Conservation (phyloP, 2,329 filamentous ascomycete species). For the Colletotrichum caudatum region DNA sequence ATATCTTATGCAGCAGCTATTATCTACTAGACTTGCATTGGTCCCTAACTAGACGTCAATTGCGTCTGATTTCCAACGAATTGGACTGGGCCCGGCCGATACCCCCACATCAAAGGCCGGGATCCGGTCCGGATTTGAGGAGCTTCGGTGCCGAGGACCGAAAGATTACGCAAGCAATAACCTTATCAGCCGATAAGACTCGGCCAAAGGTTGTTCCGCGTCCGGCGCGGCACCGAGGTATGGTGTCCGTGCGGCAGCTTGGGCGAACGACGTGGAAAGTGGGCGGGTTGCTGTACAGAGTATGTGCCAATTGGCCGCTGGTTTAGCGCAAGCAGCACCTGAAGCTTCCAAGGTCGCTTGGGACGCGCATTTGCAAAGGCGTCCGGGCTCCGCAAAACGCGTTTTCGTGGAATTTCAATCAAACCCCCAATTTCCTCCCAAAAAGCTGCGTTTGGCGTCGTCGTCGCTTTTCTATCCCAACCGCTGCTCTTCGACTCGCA, state of each 20-base stretch:
- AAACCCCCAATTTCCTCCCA: constrained; percentile 26
- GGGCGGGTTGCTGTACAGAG: not conserved
- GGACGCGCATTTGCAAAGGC: constrained; percentile 35
- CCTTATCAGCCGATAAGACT: not conserved
- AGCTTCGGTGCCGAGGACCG: too few relatives aligned
- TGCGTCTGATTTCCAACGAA: not conserved
- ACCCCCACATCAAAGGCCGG: not conserved
- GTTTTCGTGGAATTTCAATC: constrained; percentile 38
- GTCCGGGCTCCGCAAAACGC: constrained; percentile 38
- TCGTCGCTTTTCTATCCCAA: not conserved
- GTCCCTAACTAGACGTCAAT: not conserved
- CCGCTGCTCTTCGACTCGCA: not conserved
- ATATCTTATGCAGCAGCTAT: not conserved
- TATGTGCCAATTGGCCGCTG: constrained; percentile 18
- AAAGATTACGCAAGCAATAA: not conserved
- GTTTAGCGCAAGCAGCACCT: constrained; percentile 28
- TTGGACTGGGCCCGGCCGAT: not conserved
- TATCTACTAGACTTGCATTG: too few relatives aligned
- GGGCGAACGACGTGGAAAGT: not conserved
- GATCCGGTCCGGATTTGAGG: not conserved
- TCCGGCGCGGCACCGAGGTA: not conserved
- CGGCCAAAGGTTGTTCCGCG: not conserved
- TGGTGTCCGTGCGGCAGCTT: constrained; percentile 11
- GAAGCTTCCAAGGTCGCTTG: constrained; percentile 15
- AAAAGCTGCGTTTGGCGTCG: not conserved